Conservation (phyloP, 257 asterid species). For the Solanum tarijense region DNA sequence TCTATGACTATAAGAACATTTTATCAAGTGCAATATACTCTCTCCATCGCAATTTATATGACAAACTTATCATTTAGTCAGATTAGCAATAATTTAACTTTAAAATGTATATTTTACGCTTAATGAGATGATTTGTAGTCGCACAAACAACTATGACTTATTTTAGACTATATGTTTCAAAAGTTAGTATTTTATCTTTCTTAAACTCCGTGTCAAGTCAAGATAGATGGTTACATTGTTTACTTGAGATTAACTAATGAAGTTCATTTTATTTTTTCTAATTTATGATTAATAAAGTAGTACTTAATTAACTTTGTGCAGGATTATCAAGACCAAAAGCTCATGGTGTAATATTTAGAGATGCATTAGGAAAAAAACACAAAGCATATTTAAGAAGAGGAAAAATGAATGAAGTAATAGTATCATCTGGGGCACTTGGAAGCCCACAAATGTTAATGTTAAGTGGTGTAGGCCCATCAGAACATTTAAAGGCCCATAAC, state of each 20-base stretch:
- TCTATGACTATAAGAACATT: too few relatives aligned
- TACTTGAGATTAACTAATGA: background rate
- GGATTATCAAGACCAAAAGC: conserved; percentile 41
- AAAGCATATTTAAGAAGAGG: conserved; percentile 49
- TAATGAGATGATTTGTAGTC: too few relatives aligned
- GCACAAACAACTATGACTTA: too few relatives aligned
- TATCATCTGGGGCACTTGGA: conserved; percentile 84
- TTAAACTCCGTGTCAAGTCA: too few relatives aligned
- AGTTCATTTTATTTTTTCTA: background rate
- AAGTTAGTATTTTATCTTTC: too few relatives aligned
- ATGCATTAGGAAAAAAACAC: conserved; percentile 44
- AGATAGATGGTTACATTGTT: background rate
- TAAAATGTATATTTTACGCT: too few relatives aligned
- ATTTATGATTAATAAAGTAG: background rate
- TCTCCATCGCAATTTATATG: too few relatives aligned
- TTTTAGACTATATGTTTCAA: too few relatives aligned
- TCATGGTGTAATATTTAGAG: conserved; percentile 66
- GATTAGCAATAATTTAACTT: too few relatives aligned
- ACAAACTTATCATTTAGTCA: too few relatives aligned
- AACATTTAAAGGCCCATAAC: conserved; percentile 48
- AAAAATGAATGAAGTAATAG: conserved; percentile 46
- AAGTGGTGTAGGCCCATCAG: conserved; percentile 68
- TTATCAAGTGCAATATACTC: too few relatives aligned
- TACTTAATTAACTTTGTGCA: background rate
- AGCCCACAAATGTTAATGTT: conserved; percentile 89